Evolutionary conservation across 2,329 filamentous ascomycete genomes (phyloP).

Genomic region (Furcasterigmium furcatum): DNA sequence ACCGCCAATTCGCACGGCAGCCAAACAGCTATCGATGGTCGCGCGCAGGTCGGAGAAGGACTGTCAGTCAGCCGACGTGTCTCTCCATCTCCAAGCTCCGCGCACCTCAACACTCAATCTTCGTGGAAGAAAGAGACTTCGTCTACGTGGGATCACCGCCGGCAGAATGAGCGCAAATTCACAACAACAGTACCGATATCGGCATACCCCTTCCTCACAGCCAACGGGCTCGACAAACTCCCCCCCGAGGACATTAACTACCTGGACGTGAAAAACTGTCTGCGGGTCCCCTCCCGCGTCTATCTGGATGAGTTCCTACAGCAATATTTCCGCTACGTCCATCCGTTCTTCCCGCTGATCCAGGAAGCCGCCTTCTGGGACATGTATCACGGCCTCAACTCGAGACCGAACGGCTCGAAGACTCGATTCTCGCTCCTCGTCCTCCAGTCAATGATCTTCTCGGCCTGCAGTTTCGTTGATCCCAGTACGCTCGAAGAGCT

Average conservation of each 20-base stretch:
- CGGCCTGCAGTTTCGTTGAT: background rate
- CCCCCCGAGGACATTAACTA: background rate
- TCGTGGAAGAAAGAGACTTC: background rate
- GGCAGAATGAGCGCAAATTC: background rate
- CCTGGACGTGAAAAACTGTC: background rate
- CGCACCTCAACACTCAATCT: no score
- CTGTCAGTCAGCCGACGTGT: no score
- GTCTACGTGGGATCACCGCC: background rate
- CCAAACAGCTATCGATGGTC: no score
- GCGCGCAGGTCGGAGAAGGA: no score
- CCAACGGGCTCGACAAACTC: background rate
- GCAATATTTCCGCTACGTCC: background rate
- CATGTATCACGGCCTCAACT: background rate
- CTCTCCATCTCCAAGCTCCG: no score
- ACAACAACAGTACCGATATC: slow-evolving; percentile 3
- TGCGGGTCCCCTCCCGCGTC: background rate
- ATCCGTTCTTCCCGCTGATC: background rate
- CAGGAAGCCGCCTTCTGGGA: background rate
- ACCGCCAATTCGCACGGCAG: no score
- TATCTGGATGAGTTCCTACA: background rate
- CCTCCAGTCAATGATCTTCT: background rate
- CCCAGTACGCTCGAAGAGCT: background rate
- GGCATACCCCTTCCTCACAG: slow-evolving; percentile 1
- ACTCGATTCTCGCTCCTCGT: background rate
- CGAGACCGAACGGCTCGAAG: background rate